Conservation (phyloP, 2,329 filamentous ascomycete genomes). For the Talaromyces piceae region DNA sequence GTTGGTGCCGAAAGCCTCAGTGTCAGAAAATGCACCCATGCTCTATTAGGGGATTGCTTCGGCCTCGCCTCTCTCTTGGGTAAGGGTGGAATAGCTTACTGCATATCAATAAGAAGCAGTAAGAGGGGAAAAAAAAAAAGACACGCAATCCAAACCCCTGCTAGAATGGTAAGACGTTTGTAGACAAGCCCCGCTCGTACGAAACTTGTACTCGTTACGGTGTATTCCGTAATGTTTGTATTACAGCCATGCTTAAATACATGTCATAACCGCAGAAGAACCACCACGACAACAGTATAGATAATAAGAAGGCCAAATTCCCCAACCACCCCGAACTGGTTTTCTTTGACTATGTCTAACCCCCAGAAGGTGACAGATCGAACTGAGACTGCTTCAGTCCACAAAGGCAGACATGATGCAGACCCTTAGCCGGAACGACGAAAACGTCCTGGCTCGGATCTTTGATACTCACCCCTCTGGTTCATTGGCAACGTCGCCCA, state of each 20-base stretch:
- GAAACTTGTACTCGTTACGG: too few species aligned
- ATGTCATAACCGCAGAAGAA: not conserved
- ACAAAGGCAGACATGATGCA: constrained; percentile 18
- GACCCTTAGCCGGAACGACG: not conserved
- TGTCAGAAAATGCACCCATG: too few species aligned
- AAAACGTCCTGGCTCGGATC: not conserved
- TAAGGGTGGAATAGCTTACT: too few species aligned
- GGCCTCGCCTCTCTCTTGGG: too few species aligned
- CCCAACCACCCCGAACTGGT: too few species aligned
- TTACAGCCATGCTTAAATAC: not conserved
- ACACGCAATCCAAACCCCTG: not conserved
- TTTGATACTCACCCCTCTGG: not conserved
- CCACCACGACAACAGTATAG: not conserved
- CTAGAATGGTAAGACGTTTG: not conserved
- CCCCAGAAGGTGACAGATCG: too few species aligned
- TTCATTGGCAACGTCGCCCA: not conserved
- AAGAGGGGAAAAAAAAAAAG: not conserved
- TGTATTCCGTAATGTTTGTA: too few species aligned
- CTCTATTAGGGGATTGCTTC: too few species aligned
- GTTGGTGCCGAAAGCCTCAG: too few species aligned
- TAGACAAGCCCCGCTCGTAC: not conserved
- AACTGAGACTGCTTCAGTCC: too few species aligned
- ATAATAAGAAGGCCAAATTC: not conserved
- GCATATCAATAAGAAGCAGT: too few species aligned
- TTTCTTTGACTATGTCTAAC: too few species aligned